Conservation (phyloP, 2,329 filamentous ascomycete species). For the Didymella arachidicola region DNA sequence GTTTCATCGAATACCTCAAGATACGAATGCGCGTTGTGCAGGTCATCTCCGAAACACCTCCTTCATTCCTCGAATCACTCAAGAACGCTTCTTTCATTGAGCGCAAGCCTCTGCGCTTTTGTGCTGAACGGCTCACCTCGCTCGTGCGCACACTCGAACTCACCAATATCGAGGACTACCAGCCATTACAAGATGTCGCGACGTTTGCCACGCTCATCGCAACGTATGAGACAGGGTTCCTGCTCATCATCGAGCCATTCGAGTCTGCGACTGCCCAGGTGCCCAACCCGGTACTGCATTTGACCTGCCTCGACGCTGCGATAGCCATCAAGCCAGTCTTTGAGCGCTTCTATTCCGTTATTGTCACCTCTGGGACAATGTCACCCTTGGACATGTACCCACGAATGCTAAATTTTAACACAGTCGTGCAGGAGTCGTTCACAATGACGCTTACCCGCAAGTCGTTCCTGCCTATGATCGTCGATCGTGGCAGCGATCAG, state of each 20-base stretch:
- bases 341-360: constrained; percentile 95
- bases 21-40: constrained; percentile 98
- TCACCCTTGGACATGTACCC: constrained; percentile 99
- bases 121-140: constrained; percentile 91
- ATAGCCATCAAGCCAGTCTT: constrained; percentile 99
- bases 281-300: constrained; percentile 95
- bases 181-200: constrained; percentile 94
- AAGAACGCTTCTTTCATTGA: constrained; percentile 98
- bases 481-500: constrained; percentile 93
- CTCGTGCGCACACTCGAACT: constrained; percentile 94
- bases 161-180: constrained; percentile 97
- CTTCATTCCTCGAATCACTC: constrained; percentile 89
- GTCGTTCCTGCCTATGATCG: constrained; percentile 98
- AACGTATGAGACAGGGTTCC: constrained; percentile 95
- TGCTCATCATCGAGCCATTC: constrained; percentile 95
- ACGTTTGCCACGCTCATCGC: constrained; percentile 96
- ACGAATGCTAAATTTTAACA: constrained; percentile 93
- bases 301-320: constrained; percentile 94
- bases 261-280: constrained; percentile 96
- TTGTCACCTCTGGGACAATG: constrained; percentile 97
- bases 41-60: constrained; percentile 95
- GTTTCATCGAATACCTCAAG: constrained; percentile 97
- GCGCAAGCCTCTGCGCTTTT: constrained; percentile 92
- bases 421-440: constrained; percentile 96
- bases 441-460: constrained; percentile 92